Base-by-base conservation (phyloP, 805 yeast genomes). In the Lipomyces yamanashiensis region DNA sequence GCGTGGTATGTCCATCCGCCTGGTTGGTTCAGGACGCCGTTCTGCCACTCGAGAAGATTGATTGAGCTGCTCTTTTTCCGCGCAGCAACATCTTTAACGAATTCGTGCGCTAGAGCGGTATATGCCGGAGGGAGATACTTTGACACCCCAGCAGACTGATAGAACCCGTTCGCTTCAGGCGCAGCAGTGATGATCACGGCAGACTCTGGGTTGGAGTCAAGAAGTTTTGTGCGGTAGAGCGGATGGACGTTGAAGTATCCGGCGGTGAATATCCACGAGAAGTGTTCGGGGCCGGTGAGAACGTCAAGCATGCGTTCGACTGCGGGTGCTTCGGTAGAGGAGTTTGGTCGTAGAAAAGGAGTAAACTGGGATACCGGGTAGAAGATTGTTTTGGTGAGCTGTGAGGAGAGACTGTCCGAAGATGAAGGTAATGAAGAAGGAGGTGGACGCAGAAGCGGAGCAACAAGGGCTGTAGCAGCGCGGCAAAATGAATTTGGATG, bases 1-100 rank as follows among this genome's bases (percentile, higher is more conserved):
- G 99, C 98, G 73, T 95, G 99, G 75, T 95, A 95, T 0, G 98
- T 90, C 98, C 99, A 93, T 0, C 99, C 99, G 36, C 80, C 82
- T 0, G 86, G 83, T 7, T 88, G 83, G 72, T 91, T 90, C 2
- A 91, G 96, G 2, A 85, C 79, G 0, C 99, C 99, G 54, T 84
- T 85, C 71, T 84, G 82, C 99, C 99, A 95, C 75, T 93, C 98
- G 61, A 80, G 81, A 43, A 95, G 77, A 19, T 77, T 75, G 37
- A 93, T 85, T 41, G 78, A 69, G 1, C 77, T 62, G 17, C 79
- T 77, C 70, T 80, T 82, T 1, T 81, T 79, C 37, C 76, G 71
- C 10, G 69, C 63, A 23, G 75, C 74, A 8, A 87, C 84, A 23
- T 81, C 82, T 68, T 82, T 78, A 45, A 91, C 75, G 70, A 95